These are phyloP conservation scores for Hirschfeldia incana DNA, from an alignment of 345 rosid genomes.

Conservation along the genomic window DNA sequence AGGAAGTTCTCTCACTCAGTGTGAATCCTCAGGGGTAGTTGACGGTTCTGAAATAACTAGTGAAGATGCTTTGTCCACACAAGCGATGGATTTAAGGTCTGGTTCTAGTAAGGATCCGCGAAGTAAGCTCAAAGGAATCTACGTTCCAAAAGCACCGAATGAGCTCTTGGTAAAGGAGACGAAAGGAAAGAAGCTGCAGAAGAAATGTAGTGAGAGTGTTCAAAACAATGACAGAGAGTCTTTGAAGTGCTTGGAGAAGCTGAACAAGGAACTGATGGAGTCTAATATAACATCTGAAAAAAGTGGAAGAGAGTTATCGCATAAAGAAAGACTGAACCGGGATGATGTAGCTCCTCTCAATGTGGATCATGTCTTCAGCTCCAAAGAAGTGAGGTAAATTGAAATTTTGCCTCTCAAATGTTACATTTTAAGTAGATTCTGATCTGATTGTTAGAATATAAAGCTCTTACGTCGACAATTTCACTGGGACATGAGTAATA, in stretches of 20 bases:
- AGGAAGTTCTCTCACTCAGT: slow-evolving; percentile 46
- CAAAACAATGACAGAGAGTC: slow-evolving; percentile 28
- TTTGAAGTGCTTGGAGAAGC: slow-evolving; percentile 44
- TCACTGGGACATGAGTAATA: too few species aligned
- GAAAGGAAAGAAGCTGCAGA: slow-evolving; percentile 41
- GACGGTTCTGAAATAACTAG: neutral
- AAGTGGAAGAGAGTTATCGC: slow-evolving; percentile 41
- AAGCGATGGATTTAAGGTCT: slow-evolving; percentile 33
- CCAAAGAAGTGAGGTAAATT: slow-evolving; percentile 50
- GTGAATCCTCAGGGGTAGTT: neutral
- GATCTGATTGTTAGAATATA: neutral
- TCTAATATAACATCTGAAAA: slow-evolving; percentile 43
- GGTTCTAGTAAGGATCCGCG: slow-evolving; percentile 38
- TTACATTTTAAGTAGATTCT: neutral
- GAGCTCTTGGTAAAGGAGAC: slow-evolving; percentile 34
- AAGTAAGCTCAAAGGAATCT: slow-evolving; percentile 27
- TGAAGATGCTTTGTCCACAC: slow-evolving; percentile 34
- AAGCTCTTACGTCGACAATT: neutral
- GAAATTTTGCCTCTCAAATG: neutral
- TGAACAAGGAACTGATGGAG: slow-evolving; percentile 50
- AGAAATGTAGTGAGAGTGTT: slow-evolving; percentile 43
- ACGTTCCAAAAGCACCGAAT: slow-evolving; percentile 19
- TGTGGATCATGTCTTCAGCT: neutral
- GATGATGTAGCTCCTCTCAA: neutral
- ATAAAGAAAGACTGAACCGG: slow-evolving; percentile 45